Evolutionary conservation across 179 eudicot species (phyloP).

Genomic region (Spergularia azorica): DNA sequence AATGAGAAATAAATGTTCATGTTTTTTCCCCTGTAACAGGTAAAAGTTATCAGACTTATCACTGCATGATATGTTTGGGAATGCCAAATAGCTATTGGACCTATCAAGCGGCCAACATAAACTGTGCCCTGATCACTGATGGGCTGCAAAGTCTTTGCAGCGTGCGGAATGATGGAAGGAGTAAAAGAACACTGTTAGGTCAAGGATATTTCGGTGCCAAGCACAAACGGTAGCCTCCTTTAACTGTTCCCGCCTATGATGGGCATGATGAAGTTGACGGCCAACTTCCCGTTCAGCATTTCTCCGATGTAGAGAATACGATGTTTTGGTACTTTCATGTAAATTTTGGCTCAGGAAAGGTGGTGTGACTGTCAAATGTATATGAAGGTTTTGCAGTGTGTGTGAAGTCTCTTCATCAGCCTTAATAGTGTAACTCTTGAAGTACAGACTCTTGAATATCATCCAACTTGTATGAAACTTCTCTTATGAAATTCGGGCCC

Average conservation of each 20-base stretch:
- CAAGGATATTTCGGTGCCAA: neutral
- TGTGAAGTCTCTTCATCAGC: neutral
- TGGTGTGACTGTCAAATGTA: neutral
- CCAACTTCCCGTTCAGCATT: neutral
- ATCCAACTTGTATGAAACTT: no score
- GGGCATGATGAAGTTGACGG: conserved; percentile 7
- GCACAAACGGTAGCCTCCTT: neutral
- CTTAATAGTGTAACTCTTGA: neutral
- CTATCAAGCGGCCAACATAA: neutral
- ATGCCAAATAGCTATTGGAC: neutral
- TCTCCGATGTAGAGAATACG: neutral
- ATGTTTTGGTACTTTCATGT: neutral
- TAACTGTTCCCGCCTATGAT: no score
- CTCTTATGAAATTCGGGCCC: no score
- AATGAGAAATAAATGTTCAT: no score
- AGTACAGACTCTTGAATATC: neutral
- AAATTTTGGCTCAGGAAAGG: neutral
- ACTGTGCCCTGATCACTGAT: neutral
- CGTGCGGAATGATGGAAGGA: neutral
- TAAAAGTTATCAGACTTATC: conserved; percentile 4
- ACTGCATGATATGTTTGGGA: conserved; percentile 9
- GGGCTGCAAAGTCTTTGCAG: neutral
- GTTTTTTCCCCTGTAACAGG: neutral
- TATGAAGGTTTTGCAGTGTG: conserved; percentile 1
- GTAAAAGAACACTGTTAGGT: neutral